These are phyloP conservation scores for Trichoderma asperellum DNA, from an alignment of 2,329 filamentous ascomycete genomes.

Conservation along the genomic window DNA sequence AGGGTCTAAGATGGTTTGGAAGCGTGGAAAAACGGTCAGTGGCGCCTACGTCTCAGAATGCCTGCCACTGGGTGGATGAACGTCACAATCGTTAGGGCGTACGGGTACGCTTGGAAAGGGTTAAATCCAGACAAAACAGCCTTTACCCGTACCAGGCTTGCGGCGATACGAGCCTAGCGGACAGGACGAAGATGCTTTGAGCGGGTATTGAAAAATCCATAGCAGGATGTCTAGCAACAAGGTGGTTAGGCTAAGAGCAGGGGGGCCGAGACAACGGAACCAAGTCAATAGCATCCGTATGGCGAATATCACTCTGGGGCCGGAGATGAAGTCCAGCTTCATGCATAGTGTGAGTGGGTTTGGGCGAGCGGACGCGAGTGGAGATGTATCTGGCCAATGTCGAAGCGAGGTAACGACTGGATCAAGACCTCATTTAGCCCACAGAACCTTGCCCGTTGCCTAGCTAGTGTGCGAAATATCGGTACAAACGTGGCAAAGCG, in stretches of 20 bases:
- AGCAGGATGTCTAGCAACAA: conserved; percentile 9
- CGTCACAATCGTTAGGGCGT: conserved; percentile 12
- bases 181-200: not conserved
- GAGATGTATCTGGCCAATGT: conserved; percentile 14
- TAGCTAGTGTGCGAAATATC: conserved; percentile 15
- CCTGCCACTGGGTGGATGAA: conserved; percentile 5
- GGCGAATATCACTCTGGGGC: conserved; percentile 5
- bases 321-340: conserved; percentile 26
- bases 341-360: conserved; percentile 24
- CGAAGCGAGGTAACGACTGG: conserved; percentile 21
- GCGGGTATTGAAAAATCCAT: conserved; percentile 6
- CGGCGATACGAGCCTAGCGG: conserved; percentile 9
- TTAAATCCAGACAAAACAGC: not conserved
- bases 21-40: conserved; percentile 10
- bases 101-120: not conserved
- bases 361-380: conserved; percentile 5
- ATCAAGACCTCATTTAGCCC: conserved; percentile 18
- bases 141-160: not conserved
- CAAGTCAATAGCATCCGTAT: conserved; percentile 12
- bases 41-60: conserved; percentile 24
- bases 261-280: conserved; percentile 22
- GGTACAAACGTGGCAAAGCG: conserved; percentile 19
- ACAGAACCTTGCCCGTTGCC: conserved; percentile 5
- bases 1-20: conserved; percentile 8
- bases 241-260: conserved; percentile 1